Conservation (phyloP, 169 alveolate species). For the Babesia gibsoni region DNA sequence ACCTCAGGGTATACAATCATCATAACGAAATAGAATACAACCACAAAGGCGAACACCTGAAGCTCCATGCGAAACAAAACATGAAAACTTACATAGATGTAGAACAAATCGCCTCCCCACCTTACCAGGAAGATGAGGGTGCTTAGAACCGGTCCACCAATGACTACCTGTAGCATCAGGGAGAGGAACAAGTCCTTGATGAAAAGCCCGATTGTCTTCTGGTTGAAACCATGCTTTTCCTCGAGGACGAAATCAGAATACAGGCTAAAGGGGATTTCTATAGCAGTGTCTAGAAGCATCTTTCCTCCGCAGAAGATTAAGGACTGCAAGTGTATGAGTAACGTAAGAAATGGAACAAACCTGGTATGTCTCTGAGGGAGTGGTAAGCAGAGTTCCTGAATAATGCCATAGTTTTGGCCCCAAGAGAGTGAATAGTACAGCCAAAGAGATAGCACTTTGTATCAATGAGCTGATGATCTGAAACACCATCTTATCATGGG, state of each 20-base stretch:
- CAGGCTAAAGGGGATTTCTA: conserved; percentile 72
- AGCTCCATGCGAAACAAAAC: background rate
- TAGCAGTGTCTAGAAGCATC: conserved; percentile 43
- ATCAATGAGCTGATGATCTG: conserved; percentile 38
- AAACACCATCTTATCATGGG: conserved; percentile 48
- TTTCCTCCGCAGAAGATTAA: conserved; percentile 50
- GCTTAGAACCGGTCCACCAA: conserved; percentile 74
- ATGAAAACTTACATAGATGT: conserved; percentile 70
- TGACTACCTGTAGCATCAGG: conserved; percentile 57
- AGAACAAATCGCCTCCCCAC: conserved; percentile 90
- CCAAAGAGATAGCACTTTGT: conserved; percentile 7
- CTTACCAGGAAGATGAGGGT: conserved; percentile 80
- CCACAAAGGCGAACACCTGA: conserved; percentile 73
- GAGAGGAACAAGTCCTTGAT: conserved; percentile 79
- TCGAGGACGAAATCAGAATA: conserved; percentile 85
- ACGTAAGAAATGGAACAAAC: background rate
- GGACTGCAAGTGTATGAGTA: conserved; percentile 28
- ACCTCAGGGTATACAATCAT: conserved; percentile 84
- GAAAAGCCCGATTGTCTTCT: conserved; percentile 75
- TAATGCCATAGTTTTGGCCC: conserved; percentile 54
- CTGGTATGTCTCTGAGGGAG: conserved; percentile 20
- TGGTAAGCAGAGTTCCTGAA: conserved; percentile 32
- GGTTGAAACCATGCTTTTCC: conserved; percentile 87
- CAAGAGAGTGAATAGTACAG: conserved; percentile 17
- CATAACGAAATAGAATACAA: conserved; percentile 75